Base-by-base conservation (phyloP, 2,329 filamentous ascomycete genomes). In the Penicillium sp. region DNA sequence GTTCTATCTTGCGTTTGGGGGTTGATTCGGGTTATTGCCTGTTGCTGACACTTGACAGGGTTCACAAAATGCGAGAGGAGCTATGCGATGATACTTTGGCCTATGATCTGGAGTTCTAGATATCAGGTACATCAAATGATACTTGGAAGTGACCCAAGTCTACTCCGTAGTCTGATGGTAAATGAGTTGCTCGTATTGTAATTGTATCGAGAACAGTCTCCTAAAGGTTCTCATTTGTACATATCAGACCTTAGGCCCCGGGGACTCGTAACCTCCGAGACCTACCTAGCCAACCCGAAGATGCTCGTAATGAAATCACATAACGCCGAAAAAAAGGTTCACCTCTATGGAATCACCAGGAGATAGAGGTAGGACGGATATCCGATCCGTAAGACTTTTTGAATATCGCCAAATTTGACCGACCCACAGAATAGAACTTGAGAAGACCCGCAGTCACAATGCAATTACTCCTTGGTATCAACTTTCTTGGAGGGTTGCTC, bases 401-500 rank as follows among this genome's bases (percentile, higher is more conserved):
- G 30, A 40, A 50, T 52, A 41, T 50, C 52, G 48, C 49, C 51
- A 41, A 56, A n/a, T n/a, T 42, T 46, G 48, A 47, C 46, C 53
- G 41, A 49, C 41, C 33, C 30, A 56, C 41, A 54, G 46, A 50
- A 51, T 44, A 56, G 49, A 46, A 55, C 57, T 36, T 35, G 55
- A 53, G 44, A 38, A 36, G 53, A 51, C 13, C 31, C 31, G 4
- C 13, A 33, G 29, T 35, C 9, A 18, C 25, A 45, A 44, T 35
- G 16, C 35, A 50, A 16, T 64, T 65, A 72, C 56, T 72, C 68
- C 64, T 75, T 75, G 44, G 64, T 58, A 59, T 77, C 76, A 33
- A 74, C 68, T 63, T 78, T 79, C 67, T 79, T 78, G 19, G 70
- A 60, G 16, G 72, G 69, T 50, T 66, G 69, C 30, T 71, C 69